phyloP scores from a whole-genome alignment of 108 stramenopile species.

The Fistulifera pelliculosa region DNA sequence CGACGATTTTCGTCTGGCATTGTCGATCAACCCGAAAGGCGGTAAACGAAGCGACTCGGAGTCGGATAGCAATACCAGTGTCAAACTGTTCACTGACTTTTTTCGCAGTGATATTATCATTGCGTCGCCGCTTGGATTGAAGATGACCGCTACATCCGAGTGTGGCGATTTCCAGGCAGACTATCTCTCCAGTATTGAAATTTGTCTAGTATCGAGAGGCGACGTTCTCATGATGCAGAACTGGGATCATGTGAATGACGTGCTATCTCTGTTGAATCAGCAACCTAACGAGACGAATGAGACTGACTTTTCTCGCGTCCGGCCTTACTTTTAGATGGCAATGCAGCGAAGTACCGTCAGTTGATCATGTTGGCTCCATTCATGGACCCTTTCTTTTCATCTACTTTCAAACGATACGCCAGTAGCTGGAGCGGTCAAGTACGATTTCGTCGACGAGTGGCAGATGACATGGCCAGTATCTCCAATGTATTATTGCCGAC shows the following conservation, averaged over 20 bases:
- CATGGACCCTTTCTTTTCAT: constrained; percentile 61
- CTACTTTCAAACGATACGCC: constrained; percentile 63
- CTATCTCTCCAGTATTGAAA: constrained; percentile 88
- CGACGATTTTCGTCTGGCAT: constrained; percentile 92
- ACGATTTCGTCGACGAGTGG: constrained; percentile 41
- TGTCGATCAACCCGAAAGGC: constrained; percentile 34
- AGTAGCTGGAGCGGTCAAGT: constrained; percentile 62
- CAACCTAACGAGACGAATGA: constrained; percentile 68
- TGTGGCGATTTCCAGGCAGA: constrained; percentile 51
- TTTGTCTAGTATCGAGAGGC: constrained; percentile 59
- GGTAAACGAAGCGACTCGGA: constrained; percentile 28
- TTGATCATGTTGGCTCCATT: constrained; percentile 62
- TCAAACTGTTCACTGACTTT: constrained; percentile 87
- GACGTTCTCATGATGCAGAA: constrained; percentile 95
- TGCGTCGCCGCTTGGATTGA: constrained; percentile 86
- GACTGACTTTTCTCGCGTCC: constrained; percentile 91
- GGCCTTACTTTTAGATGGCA: constrained; percentile 83
- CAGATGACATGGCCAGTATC: constrained; percentile 49
- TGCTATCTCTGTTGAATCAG: constrained; percentile 63
- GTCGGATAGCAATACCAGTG: not conserved
- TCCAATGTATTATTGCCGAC: constrained; percentile 58
- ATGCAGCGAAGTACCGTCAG: constrained; percentile 77
- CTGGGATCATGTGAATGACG: constrained; percentile 86
- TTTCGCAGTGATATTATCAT: constrained; percentile 91
- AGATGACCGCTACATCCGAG: constrained; percentile 49